phyloP scores from a whole-genome alignment of 2,329 filamentous ascomycete genomes.

The Dothiorella sarmentorum region DNA sequence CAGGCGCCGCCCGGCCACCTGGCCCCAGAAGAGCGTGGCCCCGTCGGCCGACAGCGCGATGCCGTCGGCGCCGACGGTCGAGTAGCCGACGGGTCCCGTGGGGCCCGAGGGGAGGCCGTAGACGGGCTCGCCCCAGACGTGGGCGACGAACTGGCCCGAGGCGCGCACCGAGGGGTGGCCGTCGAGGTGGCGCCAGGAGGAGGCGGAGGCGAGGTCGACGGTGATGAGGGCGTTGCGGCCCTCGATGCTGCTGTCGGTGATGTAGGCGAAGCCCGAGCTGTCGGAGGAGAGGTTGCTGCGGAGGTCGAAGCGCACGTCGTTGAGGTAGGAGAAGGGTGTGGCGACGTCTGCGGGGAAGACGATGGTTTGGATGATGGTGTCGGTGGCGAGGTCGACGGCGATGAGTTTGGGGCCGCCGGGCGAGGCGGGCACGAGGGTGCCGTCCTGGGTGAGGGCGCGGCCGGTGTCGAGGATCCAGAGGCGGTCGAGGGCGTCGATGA shows the following conservation, averaged over 20 bases:
- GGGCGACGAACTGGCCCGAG: conserved; percentile 46
- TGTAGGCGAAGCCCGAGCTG: conserved; percentile 49
- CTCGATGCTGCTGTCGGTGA: conserved; percentile 50
- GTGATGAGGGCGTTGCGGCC: conserved; percentile 50
- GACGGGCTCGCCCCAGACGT: conserved; percentile 47
- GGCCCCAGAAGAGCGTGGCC: conserved; percentile 46
- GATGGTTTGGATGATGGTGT: conserved; percentile 50
- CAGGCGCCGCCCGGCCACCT: conserved; percentile 44
- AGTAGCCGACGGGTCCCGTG: conserved; percentile 33
- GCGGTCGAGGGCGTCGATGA: conserved; percentile 49
- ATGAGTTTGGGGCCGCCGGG: conserved; percentile 51
- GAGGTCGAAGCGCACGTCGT: conserved; percentile 55
- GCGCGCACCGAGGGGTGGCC: conserved; percentile 40
- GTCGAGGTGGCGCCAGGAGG: conserved; percentile 50
- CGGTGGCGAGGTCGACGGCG: conserved; percentile 45
- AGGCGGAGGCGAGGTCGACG: conserved; percentile 49
- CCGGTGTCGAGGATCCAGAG: conserved; percentile 56
- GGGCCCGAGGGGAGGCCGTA: conserved; percentile 41
- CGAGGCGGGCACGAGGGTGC: conserved; percentile 43
- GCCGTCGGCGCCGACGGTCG: conserved; percentile 49
- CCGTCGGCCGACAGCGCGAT: conserved; percentile 51
- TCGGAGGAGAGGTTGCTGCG: conserved; percentile 35
- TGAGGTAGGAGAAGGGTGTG: conserved; percentile 49
- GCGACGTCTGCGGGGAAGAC: conserved; percentile 48
- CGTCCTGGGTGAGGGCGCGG: conserved; percentile 41